A percentile compares a stretch with the other conserved stretches of the same genome.
phyloP scores from a whole-genome alignment of 2,329 filamentous ascomycete genomes.

The Colletotrichum spinosum region DNA sequence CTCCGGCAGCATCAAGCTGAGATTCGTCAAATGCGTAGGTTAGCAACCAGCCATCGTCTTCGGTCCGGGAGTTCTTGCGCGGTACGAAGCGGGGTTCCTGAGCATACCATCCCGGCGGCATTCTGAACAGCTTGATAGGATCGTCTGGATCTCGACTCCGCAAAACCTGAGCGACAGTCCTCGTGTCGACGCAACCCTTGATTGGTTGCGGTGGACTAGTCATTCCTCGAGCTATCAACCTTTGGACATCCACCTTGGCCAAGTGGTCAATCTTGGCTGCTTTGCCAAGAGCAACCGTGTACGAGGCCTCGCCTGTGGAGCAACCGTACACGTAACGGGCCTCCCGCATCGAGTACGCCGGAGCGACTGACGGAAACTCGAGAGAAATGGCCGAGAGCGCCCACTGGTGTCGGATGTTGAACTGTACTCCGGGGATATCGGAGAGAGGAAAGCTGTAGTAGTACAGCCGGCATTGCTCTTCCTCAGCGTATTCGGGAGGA shows the following conservation, averaged over 20 bases:
- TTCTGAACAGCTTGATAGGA: constrained; percentile 70
- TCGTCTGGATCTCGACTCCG: constrained; percentile 58
- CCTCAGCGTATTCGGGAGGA: constrained; percentile 58
- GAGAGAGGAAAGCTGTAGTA: constrained; percentile 72
- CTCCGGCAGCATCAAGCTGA: constrained; percentile 65
- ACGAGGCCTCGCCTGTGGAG: constrained; percentile 67
- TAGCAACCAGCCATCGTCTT: constrained; percentile 76
- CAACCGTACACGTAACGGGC: constrained; percentile 76
- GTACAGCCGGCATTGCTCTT: constrained; percentile 76
- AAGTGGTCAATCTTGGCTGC: constrained; percentile 75
- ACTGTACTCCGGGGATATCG: constrained; percentile 28
- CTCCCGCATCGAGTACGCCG: constrained; percentile 64
- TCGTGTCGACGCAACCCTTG: constrained; percentile 71
- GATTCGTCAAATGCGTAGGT: constrained; percentile 78
- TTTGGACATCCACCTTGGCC: constrained; percentile 68
- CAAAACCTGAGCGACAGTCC: constrained; percentile 65
- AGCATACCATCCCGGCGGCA: constrained; percentile 71
- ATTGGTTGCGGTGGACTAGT: constrained; percentile 57
- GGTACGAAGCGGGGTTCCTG: constrained; percentile 77
- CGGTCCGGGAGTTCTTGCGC: constrained; percentile 50
- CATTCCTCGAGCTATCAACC: constrained; percentile 65
- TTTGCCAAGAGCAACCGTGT: constrained; percentile 70
- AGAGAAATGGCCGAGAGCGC: constrained; percentile 74
- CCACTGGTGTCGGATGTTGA: constrained; percentile 70
- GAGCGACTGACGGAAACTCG: constrained; percentile 73